These are phyloP conservation scores for Pulveroboletus sp. DNA, from an alignment of 768 basidiomycete species.

Conservation along the genomic window DNA sequence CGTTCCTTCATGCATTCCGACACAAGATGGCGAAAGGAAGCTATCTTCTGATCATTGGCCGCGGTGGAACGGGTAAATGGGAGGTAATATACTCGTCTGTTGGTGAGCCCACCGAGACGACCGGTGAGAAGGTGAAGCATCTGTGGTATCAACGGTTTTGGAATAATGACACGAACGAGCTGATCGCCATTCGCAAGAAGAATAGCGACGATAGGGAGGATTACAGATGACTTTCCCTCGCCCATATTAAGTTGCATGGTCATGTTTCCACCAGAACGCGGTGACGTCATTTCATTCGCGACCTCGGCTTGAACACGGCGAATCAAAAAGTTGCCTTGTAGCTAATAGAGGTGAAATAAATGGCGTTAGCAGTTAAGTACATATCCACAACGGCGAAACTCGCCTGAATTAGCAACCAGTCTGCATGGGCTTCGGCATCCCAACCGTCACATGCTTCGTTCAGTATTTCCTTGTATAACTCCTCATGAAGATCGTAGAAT, in stretches of 20 bases:
- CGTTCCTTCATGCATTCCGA: slow-evolving; percentile 32
- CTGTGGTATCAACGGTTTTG: slow-evolving; percentile 30
- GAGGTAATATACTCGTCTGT: slow-evolving; percentile 32
- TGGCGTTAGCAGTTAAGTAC: background rate
- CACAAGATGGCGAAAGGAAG: slow-evolving; percentile 6
- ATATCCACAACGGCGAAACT: background rate
- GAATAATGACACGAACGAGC: slow-evolving; percentile 32
- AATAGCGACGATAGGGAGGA: slow-evolving; percentile 28
- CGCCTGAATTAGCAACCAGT: slow-evolving; percentile 25
- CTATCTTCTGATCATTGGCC: slow-evolving; percentile 18
- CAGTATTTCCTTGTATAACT: slow-evolving; percentile 14
- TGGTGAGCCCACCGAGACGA: slow-evolving; percentile 30
- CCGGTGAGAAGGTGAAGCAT: slow-evolving; percentile 34
- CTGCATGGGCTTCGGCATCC: slow-evolving; percentile 11
- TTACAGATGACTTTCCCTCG: slow-evolving; percentile 49
- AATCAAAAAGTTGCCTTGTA: slow-evolving; percentile 25
- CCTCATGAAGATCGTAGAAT: slow-evolving; percentile 1
- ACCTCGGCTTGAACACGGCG: slow-evolving; percentile 28
- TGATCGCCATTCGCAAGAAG: slow-evolving; percentile 26
- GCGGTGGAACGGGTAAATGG: slow-evolving; percentile 31
- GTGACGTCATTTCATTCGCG: slow-evolving; percentile 32
- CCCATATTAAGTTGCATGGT: slow-evolving; percentile 54
- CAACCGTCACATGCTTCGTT: slow-evolving; percentile 20
- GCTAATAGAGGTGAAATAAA: slow-evolving; percentile 20
- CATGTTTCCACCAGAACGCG: slow-evolving; percentile 30